Evolutionary conservation across 2,329 filamentous ascomycete genomes (phyloP).

Genomic region (Exophiala phaeomuriformis): DNA sequence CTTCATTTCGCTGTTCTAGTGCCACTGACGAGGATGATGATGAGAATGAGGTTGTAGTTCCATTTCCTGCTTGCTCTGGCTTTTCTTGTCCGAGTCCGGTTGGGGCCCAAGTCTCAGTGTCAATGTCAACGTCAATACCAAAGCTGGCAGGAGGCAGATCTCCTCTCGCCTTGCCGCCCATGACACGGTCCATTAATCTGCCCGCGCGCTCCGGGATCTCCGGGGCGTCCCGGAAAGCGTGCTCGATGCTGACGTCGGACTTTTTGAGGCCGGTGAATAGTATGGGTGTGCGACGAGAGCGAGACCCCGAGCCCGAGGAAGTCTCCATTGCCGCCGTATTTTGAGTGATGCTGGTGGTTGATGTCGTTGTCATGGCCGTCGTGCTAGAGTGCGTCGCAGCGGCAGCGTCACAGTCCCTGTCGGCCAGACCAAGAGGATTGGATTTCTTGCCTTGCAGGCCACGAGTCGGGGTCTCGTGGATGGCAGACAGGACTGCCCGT

Average conservation of each 20-base stretch:
- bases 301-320: not conserved
- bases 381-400: not conserved
- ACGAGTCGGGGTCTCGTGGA: slow-evolving; percentile 38
- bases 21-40: too few relatives aligned
- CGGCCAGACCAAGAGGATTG: slow-evolving; percentile 16
- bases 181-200: slow-evolving; percentile 28
- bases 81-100: not conserved
- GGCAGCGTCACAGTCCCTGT: not conserved
- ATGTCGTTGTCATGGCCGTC: too few relatives aligned
- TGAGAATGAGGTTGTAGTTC: too few relatives aligned
- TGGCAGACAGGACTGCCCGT: slow-evolving; percentile 25
- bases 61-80: not conserved
- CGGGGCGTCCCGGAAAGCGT: slow-evolving; percentile 30
- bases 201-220: slow-evolving; percentile 25
- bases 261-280: slow-evolving; percentile 24
- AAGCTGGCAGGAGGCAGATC: slow-evolving; percentile 26
- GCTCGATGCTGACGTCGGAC: slow-evolving; percentile 18
- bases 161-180: slow-evolving; percentile 18
- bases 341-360: slow-evolving; percentile 1
- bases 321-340: not conserved
- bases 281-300: slow-evolving; percentile 17
- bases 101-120: not conserved
- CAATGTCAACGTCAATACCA: slow-evolving; percentile 18
- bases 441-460: slow-evolving; percentile 28
- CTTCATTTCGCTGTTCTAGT: not conserved